Percentiles rank a stretch among this genome's conserved stretches.
These are phyloP conservation scores for Galerina sulciceps DNA, from an alignment of 768 basidiomycete species.

Conservation along the genomic window DNA sequence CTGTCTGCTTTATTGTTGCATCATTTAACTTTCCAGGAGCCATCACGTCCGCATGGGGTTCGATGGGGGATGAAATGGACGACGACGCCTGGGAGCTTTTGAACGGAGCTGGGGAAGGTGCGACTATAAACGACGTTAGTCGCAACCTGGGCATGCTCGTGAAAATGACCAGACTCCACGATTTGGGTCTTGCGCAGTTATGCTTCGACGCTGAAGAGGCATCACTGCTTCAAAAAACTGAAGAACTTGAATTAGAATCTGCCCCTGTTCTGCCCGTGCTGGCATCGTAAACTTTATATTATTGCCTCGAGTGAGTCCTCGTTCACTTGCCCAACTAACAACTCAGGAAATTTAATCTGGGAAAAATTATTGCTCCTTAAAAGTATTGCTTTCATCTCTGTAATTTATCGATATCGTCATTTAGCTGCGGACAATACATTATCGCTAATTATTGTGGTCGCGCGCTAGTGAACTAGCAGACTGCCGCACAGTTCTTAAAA, in stretches of 20 bases:
- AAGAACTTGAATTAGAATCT: background rate
- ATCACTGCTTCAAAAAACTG: conserved; percentile 7
- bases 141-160: conserved; percentile 63
- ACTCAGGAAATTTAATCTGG: too few relatives aligned
- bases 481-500: too few relatives aligned
- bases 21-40: conserved; percentile 65
- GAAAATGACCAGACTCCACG: conserved; percentile 76
- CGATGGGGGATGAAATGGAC: conserved; percentile 68
- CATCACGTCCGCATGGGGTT: conserved; percentile 72
- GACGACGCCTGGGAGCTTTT: conserved; percentile 67
- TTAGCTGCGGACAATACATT: too few relatives aligned
- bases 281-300: background rate
- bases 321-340: too few relatives aligned
- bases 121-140: conserved; percentile 38
- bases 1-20: conserved; percentile 77
- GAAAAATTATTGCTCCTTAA: too few relatives aligned
- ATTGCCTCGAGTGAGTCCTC: too few relatives aligned
- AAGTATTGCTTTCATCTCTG: too few relatives aligned
- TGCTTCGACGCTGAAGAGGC: conserved; percentile 42
- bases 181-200: conserved; percentile 74
- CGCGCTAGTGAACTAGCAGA: too few relatives aligned
- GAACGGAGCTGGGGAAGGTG: conserved; percentile 44
- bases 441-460: too few relatives aligned
- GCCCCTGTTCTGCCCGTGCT: too few relatives aligned
- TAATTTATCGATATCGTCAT: too few relatives aligned